Base-by-base conservation (phyloP, 352 stramenopile genomes). In the Phytophthora megakarya region DNA sequence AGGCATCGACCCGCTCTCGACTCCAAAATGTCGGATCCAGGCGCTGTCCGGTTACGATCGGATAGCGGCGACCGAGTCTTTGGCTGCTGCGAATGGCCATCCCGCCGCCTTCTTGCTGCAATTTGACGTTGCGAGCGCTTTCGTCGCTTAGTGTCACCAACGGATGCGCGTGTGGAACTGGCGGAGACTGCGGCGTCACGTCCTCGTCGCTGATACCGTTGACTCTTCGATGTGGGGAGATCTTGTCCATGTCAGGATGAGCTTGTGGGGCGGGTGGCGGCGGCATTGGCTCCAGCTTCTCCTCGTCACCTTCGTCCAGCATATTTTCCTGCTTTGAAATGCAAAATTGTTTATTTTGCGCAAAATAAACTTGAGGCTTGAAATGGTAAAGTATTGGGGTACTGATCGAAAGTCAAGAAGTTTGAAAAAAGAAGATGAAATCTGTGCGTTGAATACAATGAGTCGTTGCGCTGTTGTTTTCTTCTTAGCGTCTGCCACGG, bases 1-100 rank as follows among this genome's bases (percentile, higher is more conserved):
- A 80, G 25, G 76, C 75, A 10, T 59, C 43, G 12, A 86, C 58
- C 2, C 76, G 69, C 10, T 76, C 60, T 6, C 70, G 76, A 59
- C 76, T 89, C 3, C 87, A 51, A 43, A 89, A 88, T 47, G 76
- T 73, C n/a, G 80, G 65, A 48, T 91, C 53, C 37, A 88, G 51
- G 18, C 80, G 67, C 61, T 88, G 74, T 15, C 62, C 61, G 0
- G 5, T 57, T 7, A 61, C 40, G n/a, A 65, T 59, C 3, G 25
- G n/a, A 3, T 28, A 42, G n/a, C 39, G 40, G 37, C 44, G 53
- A n/a, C 48, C 60, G 12, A 55, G 18, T 11, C 30, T 65, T 13
- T 63, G 55, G 22, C 52, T 72, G 10, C 35, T 72, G 33, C 9
- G 39, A 9, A 61, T 71, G 22, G 46, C 67, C 60, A 74, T 71